phyloP scores from a whole-genome alignment of 2,329 filamentous ascomycete genomes.

The Trichoderma pleuroti region DNA sequence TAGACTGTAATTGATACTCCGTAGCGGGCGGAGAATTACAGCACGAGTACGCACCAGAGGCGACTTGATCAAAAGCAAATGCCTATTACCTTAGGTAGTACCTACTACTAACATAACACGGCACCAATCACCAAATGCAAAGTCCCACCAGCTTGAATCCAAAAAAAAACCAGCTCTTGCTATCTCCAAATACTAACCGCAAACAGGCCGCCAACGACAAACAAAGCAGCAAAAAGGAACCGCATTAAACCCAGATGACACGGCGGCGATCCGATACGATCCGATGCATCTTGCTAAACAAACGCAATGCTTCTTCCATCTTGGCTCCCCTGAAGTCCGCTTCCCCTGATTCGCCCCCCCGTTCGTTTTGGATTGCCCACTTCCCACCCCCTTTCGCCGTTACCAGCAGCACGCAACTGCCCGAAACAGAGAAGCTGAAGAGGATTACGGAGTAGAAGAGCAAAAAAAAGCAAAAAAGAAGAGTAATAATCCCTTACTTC shows the following conservation, averaged over 20 bases:
- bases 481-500: not conserved
- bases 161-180: not conserved
- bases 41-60: not conserved
- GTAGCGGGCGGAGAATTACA: not conserved
- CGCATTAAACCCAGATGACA: conserved; percentile 14
- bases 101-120: not conserved
- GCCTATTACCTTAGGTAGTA: too few relatives aligned
- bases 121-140: not conserved
- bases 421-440: not conserved
- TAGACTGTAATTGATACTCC: not conserved
- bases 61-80: not conserved
- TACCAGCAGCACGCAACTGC: not conserved
- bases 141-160: not conserved
- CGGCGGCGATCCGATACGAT: conserved; percentile 19
- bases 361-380: not conserved
- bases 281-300: conserved; percentile 13
- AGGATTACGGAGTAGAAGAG: not conserved
- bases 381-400: not conserved
- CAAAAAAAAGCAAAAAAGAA: not conserved
- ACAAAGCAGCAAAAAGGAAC: not conserved
- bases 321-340: not conserved
- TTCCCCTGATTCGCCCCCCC: not conserved
- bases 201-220: conserved; percentile 8
- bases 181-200: not conserved
- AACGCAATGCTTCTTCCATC: not conserved